These are phyloP conservation scores for Wolfiporia cocos DNA, from an alignment of 1,284 basidiomycete genomes.

Conservation along the genomic window DNA sequence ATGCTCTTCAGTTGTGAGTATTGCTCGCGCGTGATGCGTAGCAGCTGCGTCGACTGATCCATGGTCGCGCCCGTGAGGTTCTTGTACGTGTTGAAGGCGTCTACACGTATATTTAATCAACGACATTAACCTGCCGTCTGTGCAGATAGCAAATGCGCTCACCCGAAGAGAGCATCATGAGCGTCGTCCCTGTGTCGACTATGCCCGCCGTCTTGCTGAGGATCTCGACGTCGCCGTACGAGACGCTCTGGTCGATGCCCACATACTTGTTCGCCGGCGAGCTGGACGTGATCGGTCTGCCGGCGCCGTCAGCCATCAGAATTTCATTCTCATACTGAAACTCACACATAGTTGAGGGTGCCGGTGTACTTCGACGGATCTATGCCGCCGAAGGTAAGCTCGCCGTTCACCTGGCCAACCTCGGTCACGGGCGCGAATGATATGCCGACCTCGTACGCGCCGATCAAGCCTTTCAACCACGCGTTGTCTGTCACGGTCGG, in stretches of 20 bases:
- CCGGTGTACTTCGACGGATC: constrained; percentile 43
- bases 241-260: constrained; percentile 20
- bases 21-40: constrained; percentile 44
- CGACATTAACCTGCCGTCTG: not conserved
- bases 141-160: not conserved
- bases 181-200: constrained; percentile 26
- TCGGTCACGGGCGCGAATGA: constrained; percentile 38
- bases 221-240: constrained; percentile 19
- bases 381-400: constrained; percentile 38
- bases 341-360: constrained; percentile 38
- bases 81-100: constrained; percentile 46
- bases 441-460: constrained; percentile 34
- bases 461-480: constrained; percentile 22
- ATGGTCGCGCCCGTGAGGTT: constrained; percentile 40
- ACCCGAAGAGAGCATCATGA: constrained; percentile 32
- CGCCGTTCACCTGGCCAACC: constrained; percentile 18
- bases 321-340: not conserved
- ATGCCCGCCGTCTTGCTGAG: constrained; percentile 19
- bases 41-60: constrained; percentile 45
- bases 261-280: constrained; percentile 29
- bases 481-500: constrained; percentile 39
- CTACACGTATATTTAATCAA: constrained; percentile 13
- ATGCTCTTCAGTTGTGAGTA: constrained; percentile 45
- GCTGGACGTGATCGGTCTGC: constrained; percentile 23
- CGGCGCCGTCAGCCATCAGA: constrained; percentile 28